Conservation (phyloP, 768 basidiomycete genomes). For the Chalciporus sphaerocephalus region DNA sequence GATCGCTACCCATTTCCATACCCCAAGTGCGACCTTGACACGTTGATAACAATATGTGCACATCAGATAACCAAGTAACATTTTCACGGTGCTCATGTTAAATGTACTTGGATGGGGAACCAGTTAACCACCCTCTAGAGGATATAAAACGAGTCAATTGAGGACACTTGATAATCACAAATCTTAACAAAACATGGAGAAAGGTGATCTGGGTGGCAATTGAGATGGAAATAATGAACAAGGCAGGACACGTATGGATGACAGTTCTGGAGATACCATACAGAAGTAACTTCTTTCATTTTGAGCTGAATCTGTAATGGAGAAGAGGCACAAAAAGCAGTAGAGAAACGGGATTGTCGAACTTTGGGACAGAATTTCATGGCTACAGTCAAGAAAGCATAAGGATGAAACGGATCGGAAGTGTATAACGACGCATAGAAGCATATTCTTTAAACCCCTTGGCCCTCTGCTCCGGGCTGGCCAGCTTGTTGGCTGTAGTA, state of each 20-base stretch:
- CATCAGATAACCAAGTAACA: conserved; percentile 16
- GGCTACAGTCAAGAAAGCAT: conserved; percentile 33
- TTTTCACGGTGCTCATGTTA: conserved; percentile 11
- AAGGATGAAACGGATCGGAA: conserved; percentile 21
- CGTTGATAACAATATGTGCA: conserved; percentile 1
- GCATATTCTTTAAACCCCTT: conserved; percentile 30
- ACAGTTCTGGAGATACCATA: conserved; percentile 31
- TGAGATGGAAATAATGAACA: conserved; percentile 21
- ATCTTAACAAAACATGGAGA: conserved; percentile 26
- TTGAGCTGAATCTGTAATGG: conserved; percentile 29
- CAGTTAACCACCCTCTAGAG: conserved; percentile 30
- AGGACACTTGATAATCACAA: conserved; percentile 18
- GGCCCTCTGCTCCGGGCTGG: conserved; percentile 57
- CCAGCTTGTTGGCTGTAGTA: conserved; percentile 76
- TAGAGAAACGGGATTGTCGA: conserved; percentile 16
- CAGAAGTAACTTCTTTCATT: conserved; percentile 32
- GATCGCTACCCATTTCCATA: conserved; percentile 23
- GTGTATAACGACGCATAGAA: conserved; percentile 25
- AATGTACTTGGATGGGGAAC: conserved; percentile 21
- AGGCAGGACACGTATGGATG: conserved; percentile 28
- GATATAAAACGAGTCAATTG: conserved; percentile 25
- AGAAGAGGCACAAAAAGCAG: conserved; percentile 21
- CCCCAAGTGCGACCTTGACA: conserved; percentile 1
- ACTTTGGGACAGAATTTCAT: conserved; percentile 19
- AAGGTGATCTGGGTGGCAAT: conserved; percentile 11